Conservation (phyloP, 2,329 filamentous ascomycete species). For the Sporothrix pseudoabietina region DNA sequence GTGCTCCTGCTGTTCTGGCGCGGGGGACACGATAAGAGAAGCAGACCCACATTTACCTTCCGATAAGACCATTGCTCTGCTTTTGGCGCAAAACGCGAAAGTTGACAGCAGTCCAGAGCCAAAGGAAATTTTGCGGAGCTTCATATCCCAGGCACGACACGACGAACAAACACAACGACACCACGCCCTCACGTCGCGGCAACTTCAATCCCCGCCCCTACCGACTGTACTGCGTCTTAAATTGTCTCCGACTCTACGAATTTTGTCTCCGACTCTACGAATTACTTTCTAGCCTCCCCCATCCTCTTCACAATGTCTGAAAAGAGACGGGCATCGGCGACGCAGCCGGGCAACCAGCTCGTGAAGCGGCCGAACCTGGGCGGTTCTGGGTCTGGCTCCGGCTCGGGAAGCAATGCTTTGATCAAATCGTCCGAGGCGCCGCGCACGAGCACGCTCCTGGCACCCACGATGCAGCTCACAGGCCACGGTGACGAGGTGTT, state of each 20-base stretch:
- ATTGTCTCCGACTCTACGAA: neutral
- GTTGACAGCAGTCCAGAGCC: neutral
- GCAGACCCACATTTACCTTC: constrained; percentile 15
- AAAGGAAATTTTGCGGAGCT: constrained; percentile 33
- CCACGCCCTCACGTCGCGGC: neutral
- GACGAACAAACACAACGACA: constrained; percentile 10
- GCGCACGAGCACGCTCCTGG: constrained; percentile 79
- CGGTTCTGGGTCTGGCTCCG: constrained; percentile 51
- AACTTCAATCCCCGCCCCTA: neutral
- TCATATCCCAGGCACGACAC: neutral
- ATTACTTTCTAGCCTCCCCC: neutral
- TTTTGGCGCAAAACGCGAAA: constrained; percentile 23
- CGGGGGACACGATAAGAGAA: constrained; percentile 26
- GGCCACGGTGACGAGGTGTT: constrained; percentile 87
- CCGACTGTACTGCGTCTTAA: neutral
- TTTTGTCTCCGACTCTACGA: neutral
- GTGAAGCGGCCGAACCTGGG: constrained; percentile 84
- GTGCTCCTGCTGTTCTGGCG: constrained; percentile 2
- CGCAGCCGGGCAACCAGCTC: constrained; percentile 75
- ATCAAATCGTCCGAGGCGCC: constrained; percentile 62
- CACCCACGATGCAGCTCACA: constrained; percentile 90
- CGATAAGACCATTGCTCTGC: constrained; percentile 27
- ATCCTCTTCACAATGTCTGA: constrained; percentile 70
- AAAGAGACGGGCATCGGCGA: constrained; percentile 83
- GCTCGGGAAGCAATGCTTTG: constrained; percentile 48